Evolutionary conservation across 345 rosid species (phyloP).

Genomic region (Populus davidiana): DNA sequence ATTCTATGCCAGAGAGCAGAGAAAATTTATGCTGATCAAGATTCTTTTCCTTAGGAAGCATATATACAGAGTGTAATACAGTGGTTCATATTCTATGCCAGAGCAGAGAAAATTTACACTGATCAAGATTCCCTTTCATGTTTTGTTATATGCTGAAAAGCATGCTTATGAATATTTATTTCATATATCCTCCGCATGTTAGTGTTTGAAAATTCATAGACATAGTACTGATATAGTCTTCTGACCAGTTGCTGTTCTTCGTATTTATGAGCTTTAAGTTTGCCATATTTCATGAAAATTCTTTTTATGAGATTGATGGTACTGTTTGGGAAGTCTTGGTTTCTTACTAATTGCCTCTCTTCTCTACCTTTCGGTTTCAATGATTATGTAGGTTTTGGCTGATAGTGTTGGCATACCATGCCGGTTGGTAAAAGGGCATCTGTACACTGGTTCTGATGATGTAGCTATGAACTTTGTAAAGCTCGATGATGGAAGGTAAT

Average conservation of each 20-base stretch:
- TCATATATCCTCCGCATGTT: background rate
- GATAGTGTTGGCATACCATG: conserved; percentile 82
- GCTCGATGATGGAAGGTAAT: conserved; percentile 85
- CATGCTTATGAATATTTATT: background rate
- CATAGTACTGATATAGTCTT: background rate
- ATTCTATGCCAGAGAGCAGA: background rate
- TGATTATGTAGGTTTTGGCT: conserved; percentile 71
- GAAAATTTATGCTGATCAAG: background rate
- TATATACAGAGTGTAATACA: background rate
- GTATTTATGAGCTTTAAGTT: background rate
- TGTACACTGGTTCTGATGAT: conserved; percentile 84
- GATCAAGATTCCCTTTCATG: background rate
- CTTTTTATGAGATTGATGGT: conserved; percentile 9
- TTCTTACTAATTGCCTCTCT: conserved; percentile 5
- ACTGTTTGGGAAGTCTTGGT: conserved; percentile 5
- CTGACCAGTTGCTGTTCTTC: background rate
- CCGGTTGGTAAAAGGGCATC: conserved; percentile 86
- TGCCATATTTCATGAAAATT: background rate
- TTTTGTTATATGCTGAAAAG: background rate
- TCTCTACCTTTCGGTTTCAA: conserved; percentile 8
- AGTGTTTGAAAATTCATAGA: background rate
- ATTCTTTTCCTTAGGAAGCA: background rate
- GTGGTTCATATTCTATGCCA: background rate
- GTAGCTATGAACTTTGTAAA: conserved; percentile 89
- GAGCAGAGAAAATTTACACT: background rate